These are phyloP conservation scores for Penstemon eatonii DNA, from an alignment of 257 asterid species.

Conservation along the genomic window DNA sequence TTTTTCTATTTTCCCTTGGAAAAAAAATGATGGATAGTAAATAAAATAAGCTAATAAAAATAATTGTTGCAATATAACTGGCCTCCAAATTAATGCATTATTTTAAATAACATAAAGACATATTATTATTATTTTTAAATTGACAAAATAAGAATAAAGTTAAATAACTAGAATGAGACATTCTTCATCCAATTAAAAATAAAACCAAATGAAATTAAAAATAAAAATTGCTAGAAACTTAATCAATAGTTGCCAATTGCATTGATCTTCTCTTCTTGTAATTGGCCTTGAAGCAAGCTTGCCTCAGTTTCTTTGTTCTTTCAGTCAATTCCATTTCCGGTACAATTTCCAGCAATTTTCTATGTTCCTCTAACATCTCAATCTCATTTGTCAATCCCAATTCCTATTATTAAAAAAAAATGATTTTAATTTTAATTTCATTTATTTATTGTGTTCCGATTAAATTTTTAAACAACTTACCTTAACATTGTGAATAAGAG, in stretches of 20 bases:
- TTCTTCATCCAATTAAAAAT: too few relatives aligned
- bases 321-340: conserved; percentile 85
- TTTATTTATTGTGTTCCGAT: neutral
- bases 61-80: too few relatives aligned
- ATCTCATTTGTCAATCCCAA: conserved; percentile 66
- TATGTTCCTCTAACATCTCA: conserved; percentile 74
- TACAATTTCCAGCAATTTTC: conserved; percentile 52
- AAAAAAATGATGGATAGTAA: too few relatives aligned
- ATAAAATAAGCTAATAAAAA: too few relatives aligned
- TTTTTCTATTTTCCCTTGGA: too few relatives aligned
- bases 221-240: too few relatives aligned
- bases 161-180: too few relatives aligned
- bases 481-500: conserved; percentile 77
- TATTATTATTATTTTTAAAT: too few relatives aligned
- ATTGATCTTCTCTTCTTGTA: conserved; percentile 79
- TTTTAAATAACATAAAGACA: too few relatives aligned
- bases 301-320: conserved; percentile 75
- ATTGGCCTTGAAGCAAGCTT: conserved; percentile 92
- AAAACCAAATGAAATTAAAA: too few relatives aligned
- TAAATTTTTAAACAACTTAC: conserved; percentile 27
- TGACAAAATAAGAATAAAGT: too few relatives aligned
- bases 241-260: conserved; percentile 3
- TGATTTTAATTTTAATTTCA: neutral
- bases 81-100: too few relatives aligned
- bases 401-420: conserved; percentile 41